Conservation (phyloP, 345 rosid genomes). For the Euphorbia pulcherrima region DNA sequence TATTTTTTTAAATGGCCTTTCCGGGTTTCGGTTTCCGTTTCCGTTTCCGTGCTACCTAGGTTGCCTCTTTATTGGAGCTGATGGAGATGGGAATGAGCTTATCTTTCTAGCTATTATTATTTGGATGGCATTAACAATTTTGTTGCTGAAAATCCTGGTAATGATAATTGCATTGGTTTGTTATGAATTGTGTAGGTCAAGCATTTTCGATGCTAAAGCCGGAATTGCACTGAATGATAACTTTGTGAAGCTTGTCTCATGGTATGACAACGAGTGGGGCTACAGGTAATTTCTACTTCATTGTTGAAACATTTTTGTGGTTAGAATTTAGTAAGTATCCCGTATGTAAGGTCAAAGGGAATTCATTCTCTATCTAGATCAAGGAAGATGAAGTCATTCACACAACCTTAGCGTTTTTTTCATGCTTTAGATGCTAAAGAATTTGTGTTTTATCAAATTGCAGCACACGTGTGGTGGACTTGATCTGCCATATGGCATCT, state of each 20-base stretch:
- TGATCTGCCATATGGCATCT: constrained; percentile 15
- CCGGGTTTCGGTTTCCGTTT: too few relatives aligned
- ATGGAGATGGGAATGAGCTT: neutral
- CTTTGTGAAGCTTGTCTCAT: constrained; percentile 19
- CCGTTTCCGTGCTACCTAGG: too few relatives aligned
- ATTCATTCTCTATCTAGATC: neutral
- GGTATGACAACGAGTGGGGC: constrained; percentile 33
- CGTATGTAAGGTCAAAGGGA: too few relatives aligned
- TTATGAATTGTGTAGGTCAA: constrained; percentile 12
- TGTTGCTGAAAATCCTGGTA: neutral
- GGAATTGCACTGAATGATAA: constrained; percentile 29
- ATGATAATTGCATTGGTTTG: neutral
- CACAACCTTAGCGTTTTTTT: neutral
- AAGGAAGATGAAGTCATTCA: neutral
- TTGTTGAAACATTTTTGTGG: neutral
- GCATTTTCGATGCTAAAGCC: constrained; percentile 33
- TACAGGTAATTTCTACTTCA: constrained; percentile 21
- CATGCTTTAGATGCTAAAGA: neutral
- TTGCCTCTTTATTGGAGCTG: too few relatives aligned
- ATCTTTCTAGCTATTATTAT: neutral
- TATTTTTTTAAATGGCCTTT: too few relatives aligned
- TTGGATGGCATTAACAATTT: neutral
- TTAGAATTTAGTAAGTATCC: too few relatives aligned
- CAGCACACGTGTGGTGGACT: constrained; percentile 30
- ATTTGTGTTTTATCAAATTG: neutral